Conservation (phyloP, 352 stramenopile species). For the Pythium pyrilobum region DNA sequence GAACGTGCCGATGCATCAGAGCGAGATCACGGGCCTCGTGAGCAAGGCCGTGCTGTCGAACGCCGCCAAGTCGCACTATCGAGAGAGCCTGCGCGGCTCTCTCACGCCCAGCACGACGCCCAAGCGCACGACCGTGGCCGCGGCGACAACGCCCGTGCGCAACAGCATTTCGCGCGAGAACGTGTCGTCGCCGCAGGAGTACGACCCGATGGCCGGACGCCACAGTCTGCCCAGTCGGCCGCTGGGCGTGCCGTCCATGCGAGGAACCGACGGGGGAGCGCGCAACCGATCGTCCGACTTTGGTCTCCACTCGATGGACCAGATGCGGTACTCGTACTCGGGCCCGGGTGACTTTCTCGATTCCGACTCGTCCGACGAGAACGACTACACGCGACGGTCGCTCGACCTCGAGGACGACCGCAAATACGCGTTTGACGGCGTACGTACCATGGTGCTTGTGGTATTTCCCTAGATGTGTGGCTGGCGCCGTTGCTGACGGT, state of each 20-base stretch:
- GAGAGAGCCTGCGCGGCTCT: slow-evolving; percentile 52
- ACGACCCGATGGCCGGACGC: slow-evolving; percentile 16
- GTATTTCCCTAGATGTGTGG: background rate
- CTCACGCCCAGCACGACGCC: slow-evolving; percentile 49
- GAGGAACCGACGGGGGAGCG: slow-evolving; percentile 1
- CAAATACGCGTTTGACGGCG: slow-evolving; percentile 31
- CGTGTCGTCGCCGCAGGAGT: slow-evolving; percentile 4
- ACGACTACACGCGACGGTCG: slow-evolving; percentile 26
- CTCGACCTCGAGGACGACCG: slow-evolving; percentile 28
- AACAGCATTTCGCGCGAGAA: slow-evolving; percentile 1
- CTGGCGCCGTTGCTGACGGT: background rate
- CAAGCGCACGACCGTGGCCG: slow-evolving; percentile 25
- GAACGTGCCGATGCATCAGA: slow-evolving; percentile 52
- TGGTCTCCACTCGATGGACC: slow-evolving; percentile 15
- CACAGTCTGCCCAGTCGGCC: slow-evolving; percentile 21
- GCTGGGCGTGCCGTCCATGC: slow-evolving; percentile 19
- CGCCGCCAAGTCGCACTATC: slow-evolving; percentile 73
- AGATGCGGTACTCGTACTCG: slow-evolving; percentile 62
- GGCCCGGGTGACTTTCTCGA: slow-evolving; percentile 51
- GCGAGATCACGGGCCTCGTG: slow-evolving; percentile 62
- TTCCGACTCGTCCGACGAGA: slow-evolving; percentile 44
- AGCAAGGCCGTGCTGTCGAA: slow-evolving; percentile 74
- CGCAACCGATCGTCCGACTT: slow-evolving; percentile 14
- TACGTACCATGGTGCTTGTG: slow-evolving; percentile 5
- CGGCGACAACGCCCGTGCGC: slow-evolving; percentile 14